Evolutionary conservation across 306 rosid genomes (phyloP), one percentile per base, ranked within the genome.

Genomic region (Begonia fuchsioides): DNA sequence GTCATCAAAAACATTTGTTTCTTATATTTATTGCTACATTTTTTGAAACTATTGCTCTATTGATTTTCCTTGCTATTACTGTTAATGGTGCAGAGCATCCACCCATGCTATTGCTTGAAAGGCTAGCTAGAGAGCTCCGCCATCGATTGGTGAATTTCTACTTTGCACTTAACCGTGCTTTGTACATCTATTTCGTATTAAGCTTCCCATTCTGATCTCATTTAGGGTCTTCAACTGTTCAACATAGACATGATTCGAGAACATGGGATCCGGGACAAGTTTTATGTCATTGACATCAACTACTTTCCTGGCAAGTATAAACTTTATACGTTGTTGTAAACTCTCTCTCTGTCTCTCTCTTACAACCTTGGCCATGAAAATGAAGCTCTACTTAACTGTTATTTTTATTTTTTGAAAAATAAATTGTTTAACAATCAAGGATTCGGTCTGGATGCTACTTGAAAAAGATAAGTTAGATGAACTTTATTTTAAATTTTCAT

Each of bases 211-310:
- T 32, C 41, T 6, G 9, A 32, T 9, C 39, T 15, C 41, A n/a
- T 18, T 11, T 58, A 87, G 96, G 96, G 94, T 56, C 82, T 87
- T 32, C 79, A 92, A n/a, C 67, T 87, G 35, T 87, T 87, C 78
- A 87, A 87, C 74, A 50, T 87, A 77, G 96, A 87, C 47, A 74
- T 87, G 15, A 87, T 87, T 48, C 86, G 96, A 26, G 82, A 82
- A 69, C 67, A 75, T 43, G 94, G 96, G 19, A 68, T 67, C 45
- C 57, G 73, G 66, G 80, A 87, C 65, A 76, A 17, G 49, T 87
- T 71, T 58, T 87, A 87, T 44, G 92, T 87, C 72, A 82, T 87
- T 26, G 96, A 87, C 74, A 87, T 87, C 26, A 87, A 87, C 69
- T 87, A 87, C 76, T 87, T 87, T 68, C 96, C 96, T 38, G 96